Base-by-base conservation (phyloP, 805 yeast species). In the Debaryomyces castellii region DNA sequence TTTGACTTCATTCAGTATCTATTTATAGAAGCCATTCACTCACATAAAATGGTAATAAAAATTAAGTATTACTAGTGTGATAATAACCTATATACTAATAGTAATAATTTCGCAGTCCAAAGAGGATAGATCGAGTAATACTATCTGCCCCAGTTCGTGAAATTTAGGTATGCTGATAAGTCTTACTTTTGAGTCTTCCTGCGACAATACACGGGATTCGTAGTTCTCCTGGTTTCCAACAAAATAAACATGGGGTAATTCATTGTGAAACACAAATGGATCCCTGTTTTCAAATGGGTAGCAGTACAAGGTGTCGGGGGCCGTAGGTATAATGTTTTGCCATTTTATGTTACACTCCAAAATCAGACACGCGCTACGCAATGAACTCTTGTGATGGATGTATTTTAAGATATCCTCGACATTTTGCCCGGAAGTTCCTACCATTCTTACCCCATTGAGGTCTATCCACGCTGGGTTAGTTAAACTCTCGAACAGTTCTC, bases 301-400 rank as follows among this genome's bases (percentile, higher is more conserved):
- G 52, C 96, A 83, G 76, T 91, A 86, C 36, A 94, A 67, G 0
- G 99, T 94, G 58, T 94, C 98, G 0, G 99, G 99, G 1, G 97
- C 96, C 0, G 97, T 90, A 2, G 99, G 99, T 0, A 88, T 83
- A 20, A 88, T 72, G 58, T 89, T 89, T 57, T 90, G 92, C 96
- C 97, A 91, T 39, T 71, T 67, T 30, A 94, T 59, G 0, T 88
- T 85, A 12, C 81, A 73, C 53, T 83, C 87, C 69, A 92, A 74
- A 17, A 67, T 54, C 4, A 58, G 47, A 8, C 46, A 7, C 2
- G 43, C 18, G 55, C 85, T 66, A 17, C 77, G 74, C 14, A 80
- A 53, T 14, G 46, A 21, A 8, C 57, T 59, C 1, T 59, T 58
- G 17, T 63, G 57, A 23, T 73, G 66, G 46, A 77, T 58, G 55